Base-by-base conservation (phyloP, 495 filamentous ascomycete species). In the Penicillium coprophilum region DNA sequence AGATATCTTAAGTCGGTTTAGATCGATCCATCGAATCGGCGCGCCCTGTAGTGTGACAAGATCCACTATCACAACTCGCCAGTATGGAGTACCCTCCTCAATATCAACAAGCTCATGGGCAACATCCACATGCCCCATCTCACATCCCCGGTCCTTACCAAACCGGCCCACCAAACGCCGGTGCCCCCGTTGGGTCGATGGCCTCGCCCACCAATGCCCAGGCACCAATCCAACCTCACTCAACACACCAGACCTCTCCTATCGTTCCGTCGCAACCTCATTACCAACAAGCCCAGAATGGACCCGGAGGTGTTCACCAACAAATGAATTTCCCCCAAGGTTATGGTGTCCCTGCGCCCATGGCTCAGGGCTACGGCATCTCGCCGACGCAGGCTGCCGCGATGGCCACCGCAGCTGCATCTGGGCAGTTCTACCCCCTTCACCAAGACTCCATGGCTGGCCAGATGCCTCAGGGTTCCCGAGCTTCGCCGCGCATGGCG, bases 61-160 rank as follows among this genome's bases (percentile, higher is more conserved):
- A 54, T 57, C 55, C 47, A 47, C 65, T 58, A 50, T 59, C 63
- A 55, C 53, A 55, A 53, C 50, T 46, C 31, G 57, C 54, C 64
- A 79, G 63, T 62, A 82, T 83, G 80, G 80, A 83, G 65, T 83
- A 82, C 55, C 71, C 77, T 56, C 67, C 77, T 47, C 79, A 82
- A 63, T 79, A 80, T 69, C 80, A 81, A 70, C 77, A 81, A 65
- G 68, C 77, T 59, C 80, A 81, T 67, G 78, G 74, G 63, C 79
- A 82, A 70, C 79, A 81, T 56, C 74, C 79, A 12, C 80, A 82
- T 61, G 72, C 78, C 24, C 58, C 73, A 23, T 73, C 79, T 39
- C 80, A 83, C 58, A 75, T 82, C 54, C 59, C 78, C 55, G 76
- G 72, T 41, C 66, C 72, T 23, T 82, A 81, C 57, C 77, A 78